Conservation (phyloP, 2,329 filamentous ascomycete genomes). For the Colletotrichum abscissum region DNA sequence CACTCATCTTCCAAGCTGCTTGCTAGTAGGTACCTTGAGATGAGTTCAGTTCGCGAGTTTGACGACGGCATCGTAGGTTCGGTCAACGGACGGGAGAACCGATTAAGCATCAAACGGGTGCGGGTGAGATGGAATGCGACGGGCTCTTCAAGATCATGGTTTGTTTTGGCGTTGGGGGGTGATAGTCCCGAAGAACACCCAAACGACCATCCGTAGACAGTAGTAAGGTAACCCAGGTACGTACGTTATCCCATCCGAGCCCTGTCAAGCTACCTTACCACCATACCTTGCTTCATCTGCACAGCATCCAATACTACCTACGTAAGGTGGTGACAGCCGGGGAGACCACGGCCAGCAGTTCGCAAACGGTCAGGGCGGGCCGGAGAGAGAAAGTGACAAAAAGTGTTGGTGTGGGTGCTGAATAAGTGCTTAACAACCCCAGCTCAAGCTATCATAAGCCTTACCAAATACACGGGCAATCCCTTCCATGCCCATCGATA, state of each 20-base stretch:
- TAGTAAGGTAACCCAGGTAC: too few species aligned
- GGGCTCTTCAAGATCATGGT: conserved; percentile 8
- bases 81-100: background rate
- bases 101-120: background rate
- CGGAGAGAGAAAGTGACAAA: background rate
- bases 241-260: background rate
- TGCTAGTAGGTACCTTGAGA: too few species aligned
- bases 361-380: background rate
- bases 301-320: background rate
- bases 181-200: conserved; percentile 11
- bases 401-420: conserved; percentile 12
- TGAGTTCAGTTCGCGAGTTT: too few species aligned
- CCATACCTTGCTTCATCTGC: background rate
- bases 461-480: conserved; percentile 22
- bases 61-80: background rate
- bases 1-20: too few species aligned
- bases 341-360: background rate
- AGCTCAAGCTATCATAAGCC: conserved; percentile 15
- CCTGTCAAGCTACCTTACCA: background rate
- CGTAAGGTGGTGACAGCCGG: background rate
- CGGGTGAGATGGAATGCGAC: background rate
- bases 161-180: background rate
- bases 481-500: background rate
- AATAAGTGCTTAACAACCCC: conserved; percentile 33
- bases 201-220: background rate